phyloP scores from a whole-genome alignment of 139 green algal genomes.

The Coelastrella sp. region DNA sequence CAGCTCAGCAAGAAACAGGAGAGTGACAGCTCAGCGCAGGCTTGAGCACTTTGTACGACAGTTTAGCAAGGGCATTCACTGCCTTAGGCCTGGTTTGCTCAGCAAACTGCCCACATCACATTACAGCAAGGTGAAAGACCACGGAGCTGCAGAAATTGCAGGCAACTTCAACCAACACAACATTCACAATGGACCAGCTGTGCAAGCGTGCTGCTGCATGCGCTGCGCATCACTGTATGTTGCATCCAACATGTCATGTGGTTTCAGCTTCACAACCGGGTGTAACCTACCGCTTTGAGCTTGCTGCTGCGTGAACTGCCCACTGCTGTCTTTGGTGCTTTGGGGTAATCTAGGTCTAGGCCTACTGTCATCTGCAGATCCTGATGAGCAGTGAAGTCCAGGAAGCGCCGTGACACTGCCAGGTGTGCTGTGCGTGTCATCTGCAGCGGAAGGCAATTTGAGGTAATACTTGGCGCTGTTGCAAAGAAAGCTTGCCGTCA shows the following conservation, averaged over 20 bases:
- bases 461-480: background rate
- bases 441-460: background rate
- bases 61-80: no score
- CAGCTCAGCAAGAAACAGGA: background rate
- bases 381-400: constrained; percentile 57
- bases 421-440: constrained; percentile 8
- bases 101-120: no score
- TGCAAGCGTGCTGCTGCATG: background rate
- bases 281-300: constrained; percentile 11
- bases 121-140: no score
- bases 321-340: constrained; percentile 31
- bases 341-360: constrained; percentile 53
- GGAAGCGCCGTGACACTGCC: constrained; percentile 28
- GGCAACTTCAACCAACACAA: no score
- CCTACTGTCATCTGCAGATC: constrained; percentile 53
- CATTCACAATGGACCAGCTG: no score
- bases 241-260: background rate
- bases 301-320: constrained; percentile 32
- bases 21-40: background rate
- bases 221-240: background rate
- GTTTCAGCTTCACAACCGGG: background rate
- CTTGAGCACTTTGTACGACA: no score
- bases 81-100: no score
- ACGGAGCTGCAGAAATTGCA: no score
- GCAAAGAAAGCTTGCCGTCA: no score